Conservation (phyloP, 306 rosid species). For the Carpinus fangiana region DNA sequence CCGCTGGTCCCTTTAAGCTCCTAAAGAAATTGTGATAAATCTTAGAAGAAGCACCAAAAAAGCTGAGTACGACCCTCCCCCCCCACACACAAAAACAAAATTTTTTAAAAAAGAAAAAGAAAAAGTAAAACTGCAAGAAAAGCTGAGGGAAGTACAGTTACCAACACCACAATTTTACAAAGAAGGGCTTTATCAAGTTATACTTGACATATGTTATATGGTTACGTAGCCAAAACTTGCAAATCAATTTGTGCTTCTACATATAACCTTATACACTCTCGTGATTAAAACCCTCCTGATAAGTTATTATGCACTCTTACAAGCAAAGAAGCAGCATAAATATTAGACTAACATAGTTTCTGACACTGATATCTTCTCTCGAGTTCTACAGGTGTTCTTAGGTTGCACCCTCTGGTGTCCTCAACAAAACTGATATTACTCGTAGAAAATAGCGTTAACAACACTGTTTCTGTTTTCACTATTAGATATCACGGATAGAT, state of each 20-base stretch:
- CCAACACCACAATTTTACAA: neutral
- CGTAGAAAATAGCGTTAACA: neutral
- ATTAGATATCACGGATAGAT: neutral
- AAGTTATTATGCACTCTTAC: neutral
- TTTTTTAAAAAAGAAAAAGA: neutral
- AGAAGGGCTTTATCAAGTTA: neutral
- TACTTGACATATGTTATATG: neutral
- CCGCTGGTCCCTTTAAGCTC: slow-evolving; percentile 79
- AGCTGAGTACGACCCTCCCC: neutral
- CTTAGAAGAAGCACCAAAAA: neutral
- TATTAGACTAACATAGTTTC: neutral
- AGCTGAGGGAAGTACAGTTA: neutral
- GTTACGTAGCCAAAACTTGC: slow-evolving; percentile 5
- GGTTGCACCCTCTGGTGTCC: neutral
- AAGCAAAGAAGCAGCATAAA: neutral
- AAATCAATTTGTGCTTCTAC: slow-evolving; percentile 10
- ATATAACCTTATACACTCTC: slow-evolving; percentile 15
- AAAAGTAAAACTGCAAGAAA: neutral
- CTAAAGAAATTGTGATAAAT: slow-evolving; percentile 33
- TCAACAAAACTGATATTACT: neutral
- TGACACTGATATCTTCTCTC: neutral
- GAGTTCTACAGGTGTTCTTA: neutral
- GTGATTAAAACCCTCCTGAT: neutral
- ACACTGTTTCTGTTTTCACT: no score
- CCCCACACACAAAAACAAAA: neutral